phyloP scores from a whole-genome alignment of 306 rosid species.

The Mimosa pudica region DNA sequence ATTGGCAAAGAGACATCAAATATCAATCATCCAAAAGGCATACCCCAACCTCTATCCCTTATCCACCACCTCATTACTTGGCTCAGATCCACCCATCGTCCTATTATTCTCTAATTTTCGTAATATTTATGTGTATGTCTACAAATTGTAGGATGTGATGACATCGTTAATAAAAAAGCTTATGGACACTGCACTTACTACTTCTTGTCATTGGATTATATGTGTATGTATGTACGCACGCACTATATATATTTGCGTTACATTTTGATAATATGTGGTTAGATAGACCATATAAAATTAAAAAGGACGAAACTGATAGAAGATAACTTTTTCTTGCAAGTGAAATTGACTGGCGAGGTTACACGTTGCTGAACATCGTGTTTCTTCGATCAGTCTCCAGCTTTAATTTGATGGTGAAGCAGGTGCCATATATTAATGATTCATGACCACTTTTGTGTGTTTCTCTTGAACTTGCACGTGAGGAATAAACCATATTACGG shows the following conservation, averaged over 20 bases:
- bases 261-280: too few species aligned
- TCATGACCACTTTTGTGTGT: not conserved
- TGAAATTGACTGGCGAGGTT: not conserved
- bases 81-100: not conserved
- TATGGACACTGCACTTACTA: too few species aligned
- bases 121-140: not conserved
- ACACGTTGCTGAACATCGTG: not conserved
- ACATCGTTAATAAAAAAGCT: too few species aligned
- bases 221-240: too few species aligned
- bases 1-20: not conserved
- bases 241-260: too few species aligned
- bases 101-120: not conserved
- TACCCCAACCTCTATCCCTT: not conserved
- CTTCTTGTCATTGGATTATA: too few species aligned
- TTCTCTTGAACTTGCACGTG: not conserved
- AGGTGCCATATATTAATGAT: not conserved
- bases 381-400: not conserved
- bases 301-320: too few species aligned
- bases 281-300: too few species aligned
- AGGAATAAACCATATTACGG: not conserved
- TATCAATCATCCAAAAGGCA: constrained; percentile 2
- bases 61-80: not conserved
- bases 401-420: not conserved
- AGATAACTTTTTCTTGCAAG: too few species aligned
- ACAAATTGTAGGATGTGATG: too few species aligned